A percentile compares a stretch with the other conserved stretches of the same genome.
phyloP scores from a whole-genome alignment of 805 yeast species.

The Teunomyces stri region DNA sequence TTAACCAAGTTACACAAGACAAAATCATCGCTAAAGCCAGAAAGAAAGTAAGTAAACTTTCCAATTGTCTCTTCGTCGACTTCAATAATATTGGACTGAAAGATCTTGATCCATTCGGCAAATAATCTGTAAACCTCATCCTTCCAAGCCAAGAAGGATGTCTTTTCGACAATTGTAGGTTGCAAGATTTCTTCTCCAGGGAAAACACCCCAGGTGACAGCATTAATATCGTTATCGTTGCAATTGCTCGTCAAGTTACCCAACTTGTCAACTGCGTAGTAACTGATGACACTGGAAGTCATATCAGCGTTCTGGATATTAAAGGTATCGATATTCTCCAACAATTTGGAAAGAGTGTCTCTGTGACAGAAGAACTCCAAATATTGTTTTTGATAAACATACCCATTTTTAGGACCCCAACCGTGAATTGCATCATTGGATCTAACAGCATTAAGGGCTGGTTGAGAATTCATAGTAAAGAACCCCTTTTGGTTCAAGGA shows the following conservation, averaged over 20 bases:
- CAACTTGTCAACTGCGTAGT: slow-evolving; percentile 65
- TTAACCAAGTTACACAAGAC: slow-evolving; percentile 86
- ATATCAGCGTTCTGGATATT: slow-evolving; percentile 41
- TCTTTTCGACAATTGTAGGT: slow-evolving; percentile 92
- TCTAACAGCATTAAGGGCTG: slow-evolving; percentile 76
- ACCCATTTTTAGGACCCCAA: slow-evolving; percentile 95
- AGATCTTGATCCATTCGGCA: slow-evolving; percentile 71
- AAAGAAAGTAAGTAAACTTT: slow-evolving; percentile 41
- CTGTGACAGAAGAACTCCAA: slow-evolving; percentile 80
- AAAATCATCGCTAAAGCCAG: slow-evolving; percentile 53
- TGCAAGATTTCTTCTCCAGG: slow-evolving; percentile 94
- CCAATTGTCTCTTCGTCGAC: slow-evolving; percentile 28
- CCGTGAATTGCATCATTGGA: slow-evolving; percentile 76
- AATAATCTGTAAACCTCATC: slow-evolving; percentile 88
- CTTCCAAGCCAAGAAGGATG: slow-evolving; percentile 94
- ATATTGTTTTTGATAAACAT: slow-evolving; percentile 92
- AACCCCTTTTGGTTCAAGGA: slow-evolving; percentile 65
- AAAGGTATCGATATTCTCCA: slow-evolving; percentile 41
- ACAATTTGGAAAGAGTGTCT: slow-evolving; percentile 32
- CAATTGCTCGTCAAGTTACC: slow-evolving; percentile 68
- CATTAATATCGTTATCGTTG: slow-evolving; percentile 75
- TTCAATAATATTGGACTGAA: slow-evolving; percentile 34
- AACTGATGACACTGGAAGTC: slow-evolving; percentile 56
- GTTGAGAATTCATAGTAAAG: slow-evolving; percentile 89
- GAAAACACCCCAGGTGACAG: slow-evolving; percentile 98